Evolutionary conservation across 2,329 filamentous ascomycete genomes (phyloP).

Genomic region (Sphaceloma murrayae): DNA sequence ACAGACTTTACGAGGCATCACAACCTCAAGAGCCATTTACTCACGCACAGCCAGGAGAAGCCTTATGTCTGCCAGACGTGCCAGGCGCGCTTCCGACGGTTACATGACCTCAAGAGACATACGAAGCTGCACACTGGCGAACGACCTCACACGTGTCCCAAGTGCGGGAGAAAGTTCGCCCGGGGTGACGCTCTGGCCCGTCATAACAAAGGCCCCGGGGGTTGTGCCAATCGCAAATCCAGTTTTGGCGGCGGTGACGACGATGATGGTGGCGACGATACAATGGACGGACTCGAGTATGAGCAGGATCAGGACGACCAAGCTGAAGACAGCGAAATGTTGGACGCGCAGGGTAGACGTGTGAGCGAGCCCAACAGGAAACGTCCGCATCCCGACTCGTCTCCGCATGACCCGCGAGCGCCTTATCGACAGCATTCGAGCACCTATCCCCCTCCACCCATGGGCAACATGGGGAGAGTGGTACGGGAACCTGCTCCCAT

Average conservation of each 20-base stretch:
- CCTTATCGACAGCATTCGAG: conserved; percentile 58
- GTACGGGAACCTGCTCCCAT: conserved; percentile 26
- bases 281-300: conserved; percentile 56
- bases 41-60: conserved; percentile 98
- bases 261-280: conserved; percentile 42
- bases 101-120: conserved; percentile 93
- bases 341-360: conserved; percentile 40
- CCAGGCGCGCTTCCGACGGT: conserved; percentile 77
- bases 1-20: conserved; percentile 97
- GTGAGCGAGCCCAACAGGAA: conserved; percentile 68
- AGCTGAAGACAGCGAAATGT: conserved; percentile 42
- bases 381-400: conserved; percentile 55
- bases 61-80: conserved; percentile 93
- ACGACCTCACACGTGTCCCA: conserved; percentile 86
- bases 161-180: conserved; percentile 90
- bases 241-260: conserved; percentile 73
- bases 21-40: conserved; percentile 91
- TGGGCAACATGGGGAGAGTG: conserved; percentile 24
- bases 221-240: conserved; percentile 81
- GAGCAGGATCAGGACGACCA: conserved; percentile 49
- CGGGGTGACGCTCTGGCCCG: conserved; percentile 88
- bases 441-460: conserved; percentile 64
- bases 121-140: conserved; percentile 95
- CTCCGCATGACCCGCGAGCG: conserved; percentile 43
- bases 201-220: conserved; percentile 90